Conservation (phyloP, 73 alveolate genomes). For the Paramecium tetraurelia region DNA sequence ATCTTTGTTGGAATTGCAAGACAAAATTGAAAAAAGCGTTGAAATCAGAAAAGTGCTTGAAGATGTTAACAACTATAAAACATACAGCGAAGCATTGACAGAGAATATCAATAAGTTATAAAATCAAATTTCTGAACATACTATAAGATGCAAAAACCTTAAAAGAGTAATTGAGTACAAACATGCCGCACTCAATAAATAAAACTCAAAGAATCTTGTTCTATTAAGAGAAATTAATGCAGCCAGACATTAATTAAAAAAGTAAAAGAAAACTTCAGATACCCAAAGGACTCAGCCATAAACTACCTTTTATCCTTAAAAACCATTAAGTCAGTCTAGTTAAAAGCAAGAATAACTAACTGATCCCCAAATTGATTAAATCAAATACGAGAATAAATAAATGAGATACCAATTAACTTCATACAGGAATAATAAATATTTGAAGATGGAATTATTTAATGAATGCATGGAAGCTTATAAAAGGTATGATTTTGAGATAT, state of each 20-base stretch:
- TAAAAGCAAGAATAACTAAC: background rate
- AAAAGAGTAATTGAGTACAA: background rate
- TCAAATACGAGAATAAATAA: background rate
- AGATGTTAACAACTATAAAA: conserved; percentile 19
- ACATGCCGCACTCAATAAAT: background rate
- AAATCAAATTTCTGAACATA: background rate
- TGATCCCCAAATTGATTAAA: background rate
- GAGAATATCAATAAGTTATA: background rate
- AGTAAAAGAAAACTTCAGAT: background rate
- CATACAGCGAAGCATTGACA: conserved; percentile 20
- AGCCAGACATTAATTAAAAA: background rate
- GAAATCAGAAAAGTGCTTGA: background rate
- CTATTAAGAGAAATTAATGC: background rate
- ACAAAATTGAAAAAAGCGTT: conserved; percentile 15
- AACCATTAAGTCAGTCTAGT: background rate
- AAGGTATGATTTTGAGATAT: background rate
- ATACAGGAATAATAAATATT: conserved; percentile 11
- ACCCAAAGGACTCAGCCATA: background rate
- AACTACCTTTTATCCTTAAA: background rate
- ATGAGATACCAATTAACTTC: conserved; percentile 11
- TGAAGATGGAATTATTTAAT: conserved; percentile 2
- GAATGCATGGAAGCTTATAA: conserved; percentile 36
- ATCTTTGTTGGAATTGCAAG: background rate
- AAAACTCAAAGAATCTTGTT: conserved; percentile 11
- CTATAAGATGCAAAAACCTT: background rate